Conservation (phyloP, 1,139 yeast species). For the Nematodospora anomalae region DNA sequence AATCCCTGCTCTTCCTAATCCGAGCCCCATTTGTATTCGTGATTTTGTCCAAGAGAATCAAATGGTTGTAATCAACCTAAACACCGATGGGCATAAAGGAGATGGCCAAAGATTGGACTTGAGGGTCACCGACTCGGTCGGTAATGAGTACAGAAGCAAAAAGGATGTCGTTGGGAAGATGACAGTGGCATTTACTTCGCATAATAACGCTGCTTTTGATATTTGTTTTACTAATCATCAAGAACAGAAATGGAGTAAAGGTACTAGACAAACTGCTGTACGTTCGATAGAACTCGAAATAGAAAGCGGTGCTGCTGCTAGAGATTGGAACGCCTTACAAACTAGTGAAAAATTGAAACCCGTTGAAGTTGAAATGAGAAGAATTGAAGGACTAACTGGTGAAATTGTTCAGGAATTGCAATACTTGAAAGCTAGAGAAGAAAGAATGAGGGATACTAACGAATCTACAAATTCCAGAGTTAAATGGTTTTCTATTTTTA, state of each 20-base stretch:
- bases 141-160: slow-evolving; percentile 69
- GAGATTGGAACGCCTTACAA: slow-evolving; percentile 96
- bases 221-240: slow-evolving; percentile 78
- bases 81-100: slow-evolving; percentile 69
- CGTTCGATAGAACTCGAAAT: slow-evolving; percentile 85
- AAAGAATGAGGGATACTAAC: slow-evolving; percentile 90
- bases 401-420: slow-evolving; percentile 78
- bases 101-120: slow-evolving; percentile 83
- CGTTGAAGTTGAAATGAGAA: slow-evolving; percentile 82
- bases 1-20: slow-evolving; percentile 34
- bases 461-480: slow-evolving; percentile 90
- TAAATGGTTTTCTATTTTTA: slow-evolving; percentile 73
- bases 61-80: slow-evolving; percentile 78
- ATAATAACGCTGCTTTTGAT: slow-evolving; percentile 81
- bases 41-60: slow-evolving; percentile 85
- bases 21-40: slow-evolving; percentile 68
- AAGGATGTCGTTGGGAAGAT: slow-evolving; percentile 64
- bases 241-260: slow-evolving; percentile 37
- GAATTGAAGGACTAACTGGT: slow-evolving; percentile 77
- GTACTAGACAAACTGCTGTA: slow-evolving; percentile 28
- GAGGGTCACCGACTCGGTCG: slow-evolving; percentile 61
- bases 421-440: slow-evolving; percentile 85
- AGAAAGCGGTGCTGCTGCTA: slow-evolving; percentile 94
- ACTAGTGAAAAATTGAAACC: slow-evolving; percentile 93
- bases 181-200: slow-evolving; percentile 80